Evolutionary conservation across 768 basidiomycete genomes (phyloP).

Genomic region (Macrolepiota dolichaula): DNA sequence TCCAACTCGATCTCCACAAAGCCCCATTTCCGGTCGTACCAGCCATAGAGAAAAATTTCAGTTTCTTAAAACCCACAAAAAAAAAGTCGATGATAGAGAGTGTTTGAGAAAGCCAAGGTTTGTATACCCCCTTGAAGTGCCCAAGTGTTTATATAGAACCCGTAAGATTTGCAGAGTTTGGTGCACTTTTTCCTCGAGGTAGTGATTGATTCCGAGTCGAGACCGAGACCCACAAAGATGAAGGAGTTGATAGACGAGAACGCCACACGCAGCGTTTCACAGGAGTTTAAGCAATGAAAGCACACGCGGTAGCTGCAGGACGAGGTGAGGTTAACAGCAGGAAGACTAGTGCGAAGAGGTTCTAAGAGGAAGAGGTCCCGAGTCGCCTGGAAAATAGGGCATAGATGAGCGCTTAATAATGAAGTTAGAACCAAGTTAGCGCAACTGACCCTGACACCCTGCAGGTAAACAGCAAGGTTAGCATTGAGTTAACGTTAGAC

Average conservation of each 20-base stretch:
- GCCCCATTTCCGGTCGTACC: neutral
- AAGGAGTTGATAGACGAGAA: neutral
- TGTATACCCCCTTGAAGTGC: neutral
- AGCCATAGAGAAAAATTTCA: no score
- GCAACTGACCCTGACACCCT: neutral
- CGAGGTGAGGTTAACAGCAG: slow-evolving; percentile 5
- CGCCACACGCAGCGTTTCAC: neutral
- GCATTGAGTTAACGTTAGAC: no score
- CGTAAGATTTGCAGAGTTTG: neutral
- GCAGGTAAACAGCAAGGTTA: neutral
- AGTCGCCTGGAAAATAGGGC: no score
- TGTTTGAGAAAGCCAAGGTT: neutral
- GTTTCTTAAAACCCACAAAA: no score
- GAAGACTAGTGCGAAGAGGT: neutral
- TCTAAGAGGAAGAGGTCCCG: neutral
- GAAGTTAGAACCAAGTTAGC: neutral
- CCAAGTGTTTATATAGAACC: neutral
- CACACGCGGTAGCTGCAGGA: neutral
- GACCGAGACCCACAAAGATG: neutral
- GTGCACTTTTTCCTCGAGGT: neutral
- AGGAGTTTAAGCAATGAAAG: neutral
- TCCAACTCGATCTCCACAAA: neutral
- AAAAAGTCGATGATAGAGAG: neutral
- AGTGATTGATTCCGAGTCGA: neutral
- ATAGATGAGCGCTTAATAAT: no score